A percentile compares a stretch with the other conserved stretches of the same genome.
These are phyloP conservation scores for Ogataea chonburiensis DNA, from an alignment of 805 yeast genomes.

Conservation along the genomic window DNA sequence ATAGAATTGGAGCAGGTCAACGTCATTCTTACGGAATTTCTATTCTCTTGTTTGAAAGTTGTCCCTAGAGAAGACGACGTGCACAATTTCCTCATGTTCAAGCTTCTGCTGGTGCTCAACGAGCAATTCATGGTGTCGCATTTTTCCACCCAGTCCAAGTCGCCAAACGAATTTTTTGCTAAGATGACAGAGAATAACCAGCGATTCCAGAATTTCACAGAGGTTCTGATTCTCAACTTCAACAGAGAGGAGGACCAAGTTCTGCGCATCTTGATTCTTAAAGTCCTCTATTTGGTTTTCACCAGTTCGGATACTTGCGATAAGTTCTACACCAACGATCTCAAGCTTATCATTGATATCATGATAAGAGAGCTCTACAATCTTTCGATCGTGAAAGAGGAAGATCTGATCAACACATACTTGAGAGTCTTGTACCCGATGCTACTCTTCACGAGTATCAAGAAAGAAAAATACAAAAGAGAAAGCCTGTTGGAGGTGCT, in stretches of 20 bases:
- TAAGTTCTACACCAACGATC: constrained; percentile 76
- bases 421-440: constrained; percentile 73
- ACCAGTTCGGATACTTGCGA: constrained; percentile 63
- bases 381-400: constrained; percentile 54
- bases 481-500: constrained; percentile 53
- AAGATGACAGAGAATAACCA: constrained; percentile 46
- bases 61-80: constrained; percentile 51
- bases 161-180: constrained; percentile 52
- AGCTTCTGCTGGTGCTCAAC: constrained; percentile 69
- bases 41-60: constrained; percentile 45
- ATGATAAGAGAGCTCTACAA: constrained; percentile 76
- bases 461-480: constrained; percentile 54
- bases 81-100: constrained; percentile 65
- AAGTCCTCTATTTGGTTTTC: constrained; percentile 71
- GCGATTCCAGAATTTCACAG: constrained; percentile 55
- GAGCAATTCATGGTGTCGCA: constrained; percentile 80
- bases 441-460: constrained; percentile 61
- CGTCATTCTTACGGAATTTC: constrained; percentile 44
- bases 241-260: constrained; percentile 74
- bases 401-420: constrained; percentile 62
- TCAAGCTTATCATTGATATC: constrained; percentile 81
- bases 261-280: constrained; percentile 73
- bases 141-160: constrained; percentile 31
- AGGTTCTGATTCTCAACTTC: constrained; percentile 68
- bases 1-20: constrained; percentile 44